Conservation (phyloP, 2,329 filamentous ascomycete genomes). For the Colletotrichum shisoi region DNA sequence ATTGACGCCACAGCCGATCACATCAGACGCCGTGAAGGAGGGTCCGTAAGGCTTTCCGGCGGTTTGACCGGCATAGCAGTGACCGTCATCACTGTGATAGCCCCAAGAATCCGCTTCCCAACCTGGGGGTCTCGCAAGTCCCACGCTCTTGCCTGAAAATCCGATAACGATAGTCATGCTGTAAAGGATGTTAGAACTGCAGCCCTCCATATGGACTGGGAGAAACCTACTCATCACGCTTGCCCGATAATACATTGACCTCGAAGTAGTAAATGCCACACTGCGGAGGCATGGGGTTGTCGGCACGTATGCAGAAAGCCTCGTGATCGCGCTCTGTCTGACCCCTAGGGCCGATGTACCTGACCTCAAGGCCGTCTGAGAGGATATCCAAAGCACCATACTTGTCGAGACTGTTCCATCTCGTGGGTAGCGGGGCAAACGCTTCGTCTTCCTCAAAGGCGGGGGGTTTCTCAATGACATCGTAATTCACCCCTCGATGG, state of each 20-base stretch:
- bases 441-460: constrained; percentile 64
- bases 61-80: constrained; percentile 65
- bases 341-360: constrained; percentile 59
- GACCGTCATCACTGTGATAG: constrained; percentile 74
- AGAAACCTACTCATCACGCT: constrained; percentile 62
- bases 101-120: constrained; percentile 75
- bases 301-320: constrained; percentile 80
- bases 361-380: constrained; percentile 76
- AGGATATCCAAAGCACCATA: constrained; percentile 76
- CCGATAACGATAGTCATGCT: constrained; percentile 70
- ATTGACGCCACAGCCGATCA: constrained; percentile 72
- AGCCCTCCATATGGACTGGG: not conserved
- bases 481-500: constrained; percentile 81
- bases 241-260: constrained; percentile 61
- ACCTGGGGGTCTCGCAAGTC: constrained; percentile 65
- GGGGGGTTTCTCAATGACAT: constrained; percentile 80
- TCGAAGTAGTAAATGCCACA: constrained; percentile 97
- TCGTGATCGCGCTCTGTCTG: constrained; percentile 70
- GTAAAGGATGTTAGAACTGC: constrained; percentile 21
- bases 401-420: constrained; percentile 84
- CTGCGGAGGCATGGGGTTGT: constrained; percentile 85
- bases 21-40: constrained; percentile 63
- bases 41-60: constrained; percentile 66
- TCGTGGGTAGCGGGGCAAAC: constrained; percentile 75
- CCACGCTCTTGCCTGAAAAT: constrained; percentile 64